A percentile compares a stretch with the other conserved stretches of the same genome.
These are phyloP conservation scores for Pythium insidiosum DNA, from an alignment of 352 stramenopile genomes.

Conservation along the genomic window DNA sequence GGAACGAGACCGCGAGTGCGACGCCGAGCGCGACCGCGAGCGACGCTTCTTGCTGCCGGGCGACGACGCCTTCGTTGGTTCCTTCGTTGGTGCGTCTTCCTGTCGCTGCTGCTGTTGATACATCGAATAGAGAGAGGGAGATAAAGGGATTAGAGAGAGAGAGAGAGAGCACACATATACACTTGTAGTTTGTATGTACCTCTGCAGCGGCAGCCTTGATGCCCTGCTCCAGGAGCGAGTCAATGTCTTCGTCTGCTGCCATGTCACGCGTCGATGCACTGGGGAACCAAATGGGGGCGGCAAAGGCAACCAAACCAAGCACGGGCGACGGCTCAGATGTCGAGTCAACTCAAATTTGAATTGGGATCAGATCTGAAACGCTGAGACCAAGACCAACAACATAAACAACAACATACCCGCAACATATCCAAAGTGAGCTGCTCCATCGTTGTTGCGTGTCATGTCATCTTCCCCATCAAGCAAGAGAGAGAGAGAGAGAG, in stretches of 20 bases:
- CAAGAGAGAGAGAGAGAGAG: too few species aligned
- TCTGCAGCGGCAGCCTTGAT: slow-evolving; percentile 39
- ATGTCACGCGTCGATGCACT: slow-evolving; percentile 10
- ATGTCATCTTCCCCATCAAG: background rate
- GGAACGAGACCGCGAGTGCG: background rate
- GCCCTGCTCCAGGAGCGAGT: slow-evolving; percentile 71
- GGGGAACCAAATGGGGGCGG: background rate
- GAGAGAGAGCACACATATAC: too few species aligned
- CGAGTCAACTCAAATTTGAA: background rate
- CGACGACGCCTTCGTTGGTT: too few species aligned
- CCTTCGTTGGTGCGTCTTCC: background rate
- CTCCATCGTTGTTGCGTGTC: background rate
- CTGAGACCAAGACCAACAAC: too few species aligned
- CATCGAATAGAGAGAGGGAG: slow-evolving; percentile 1
- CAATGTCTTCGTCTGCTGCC: slow-evolving; percentile 69
- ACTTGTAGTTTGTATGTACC: too few species aligned
- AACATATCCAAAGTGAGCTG: background rate
- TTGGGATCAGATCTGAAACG: too few species aligned
- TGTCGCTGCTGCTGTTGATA: slow-evolving; percentile 18
- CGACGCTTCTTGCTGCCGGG: too few species aligned
- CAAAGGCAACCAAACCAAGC: background rate
- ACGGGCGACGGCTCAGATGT: background rate
- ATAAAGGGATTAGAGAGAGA: slow-evolving; percentile 3
- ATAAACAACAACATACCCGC: background rate
- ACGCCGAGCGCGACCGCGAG: slow-evolving; percentile 5